These are phyloP conservation scores for Pestalotiopsis fici DNA, from an alignment of 2,329 filamentous ascomycete species.

Conservation along the genomic window DNA sequence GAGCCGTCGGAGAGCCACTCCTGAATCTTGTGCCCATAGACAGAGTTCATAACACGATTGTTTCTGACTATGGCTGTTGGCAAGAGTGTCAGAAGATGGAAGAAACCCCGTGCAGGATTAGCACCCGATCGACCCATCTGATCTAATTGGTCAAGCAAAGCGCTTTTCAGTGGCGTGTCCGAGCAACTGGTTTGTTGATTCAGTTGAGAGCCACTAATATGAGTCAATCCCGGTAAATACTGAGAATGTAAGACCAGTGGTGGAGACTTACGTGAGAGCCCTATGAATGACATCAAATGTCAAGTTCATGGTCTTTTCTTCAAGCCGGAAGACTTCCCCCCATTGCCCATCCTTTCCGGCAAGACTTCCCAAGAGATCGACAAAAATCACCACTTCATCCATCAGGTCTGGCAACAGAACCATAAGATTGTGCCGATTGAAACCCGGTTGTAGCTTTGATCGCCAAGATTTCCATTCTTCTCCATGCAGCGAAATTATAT, in stretches of 20 bases:
- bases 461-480: slow-evolving; percentile 18
- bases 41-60: too few relatives aligned
- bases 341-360: slow-evolving; percentile 27
- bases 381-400: slow-evolving; percentile 37
- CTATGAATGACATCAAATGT: slow-evolving; percentile 41
- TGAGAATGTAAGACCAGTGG: too few relatives aligned
- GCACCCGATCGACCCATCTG: neutral
- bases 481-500: too few relatives aligned
- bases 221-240: neutral
- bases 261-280: slow-evolving; percentile 33
- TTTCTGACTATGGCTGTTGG: too few relatives aligned
- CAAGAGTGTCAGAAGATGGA: too few relatives aligned
- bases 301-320: slow-evolving; percentile 35
- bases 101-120: neutral
- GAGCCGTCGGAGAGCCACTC: too few relatives aligned
- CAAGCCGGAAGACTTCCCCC: slow-evolving; percentile 33
- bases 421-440: slow-evolving; percentile 35
- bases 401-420: slow-evolving; percentile 36
- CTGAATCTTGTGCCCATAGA: too few relatives aligned
- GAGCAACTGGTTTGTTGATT: neutral
- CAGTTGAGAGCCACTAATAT: neutral
- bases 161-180: neutral
- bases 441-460: slow-evolving; percentile 35
- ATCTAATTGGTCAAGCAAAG: neutral
- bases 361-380: slow-evolving; percentile 24